Evolutionary conservation across 306 rosid species (phyloP), one percentile per base, ranked within the genome.

Genomic region (Quercus variabilis): DNA sequence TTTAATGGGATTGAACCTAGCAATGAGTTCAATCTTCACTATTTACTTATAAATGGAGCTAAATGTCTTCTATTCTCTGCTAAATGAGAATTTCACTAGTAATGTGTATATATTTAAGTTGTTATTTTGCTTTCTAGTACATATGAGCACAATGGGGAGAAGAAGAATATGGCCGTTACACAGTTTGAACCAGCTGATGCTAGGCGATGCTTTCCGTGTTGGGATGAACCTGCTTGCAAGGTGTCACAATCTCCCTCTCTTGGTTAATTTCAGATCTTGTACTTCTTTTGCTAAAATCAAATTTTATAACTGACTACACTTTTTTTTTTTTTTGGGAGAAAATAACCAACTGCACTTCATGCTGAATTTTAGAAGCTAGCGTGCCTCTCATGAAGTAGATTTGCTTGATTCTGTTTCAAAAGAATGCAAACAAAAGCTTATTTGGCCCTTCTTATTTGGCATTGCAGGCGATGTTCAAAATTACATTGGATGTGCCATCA

Each of bases 181-280:
- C 99, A 92, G 86, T 95, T 95, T 89, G 98, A 95, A 82, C 97
- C 98, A 11, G 97, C 89, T 84, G 97, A 95, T 92, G 99, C 99
- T 56, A 90, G 99, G 82, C 82, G 92, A 74, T 95, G 99, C 86
- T 95, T 95, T 85, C 99, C 98, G 11, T 95, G 99, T 85, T 95
- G 99, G 99, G 99, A 95, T 80, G 99, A 95, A 82, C 99, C 99
- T 67, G 97, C 97, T 71, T 91, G 87, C 87, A 95, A 95, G 99
- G 99, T 92, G 19, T 30, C n/a, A 60, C 73, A 78, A 13, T 70
- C 73, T 68, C 60, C 30, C 71, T 76, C 79, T 71, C 17, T 56
- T 18, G 7, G 26, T 21, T 67, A 11, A 18, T 67, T 67, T 46
- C 8, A 33, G 2, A 31, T 65, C 1, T 65, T 33, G 0, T 33